These are phyloP conservation scores for Erysimum cheiranthoides DNA, from an alignment of 345 rosid species.

Conservation along the genomic window DNA sequence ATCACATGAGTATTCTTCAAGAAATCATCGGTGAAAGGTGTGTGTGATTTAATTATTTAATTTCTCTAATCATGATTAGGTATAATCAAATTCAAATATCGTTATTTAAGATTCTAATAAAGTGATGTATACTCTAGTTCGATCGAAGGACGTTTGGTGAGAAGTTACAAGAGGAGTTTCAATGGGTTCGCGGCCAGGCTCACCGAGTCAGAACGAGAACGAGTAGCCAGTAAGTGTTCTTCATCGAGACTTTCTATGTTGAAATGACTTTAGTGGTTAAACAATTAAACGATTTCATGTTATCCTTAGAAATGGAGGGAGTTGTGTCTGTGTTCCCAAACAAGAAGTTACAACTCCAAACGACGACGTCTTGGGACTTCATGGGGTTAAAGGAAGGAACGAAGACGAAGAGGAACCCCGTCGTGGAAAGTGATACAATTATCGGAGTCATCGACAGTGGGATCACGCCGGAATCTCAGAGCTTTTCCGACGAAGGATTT, in stretches of 20 bases:
- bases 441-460: conserved; percentile 54
- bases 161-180: conserved; percentile 67
- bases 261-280: neutral
- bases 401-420: neutral
- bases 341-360: conserved; percentile 44
- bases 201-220: conserved; percentile 50
- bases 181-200: conserved; percentile 65
- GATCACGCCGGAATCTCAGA: conserved; percentile 56
- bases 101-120: neutral
- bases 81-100: neutral
- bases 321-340: conserved; percentile 61
- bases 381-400: conserved; percentile 48
- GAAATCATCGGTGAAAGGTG: conserved; percentile 40
- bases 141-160: conserved; percentile 44
- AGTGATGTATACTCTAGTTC: conserved; percentile 30
- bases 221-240: conserved; percentile 52
- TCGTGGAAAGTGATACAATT: conserved; percentile 43
- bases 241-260: neutral
- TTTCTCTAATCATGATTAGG: neutral
- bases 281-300: neutral
- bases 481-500: conserved; percentile 56
- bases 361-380: conserved; percentile 69
- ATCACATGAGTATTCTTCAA: conserved; percentile 51
- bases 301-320: conserved; percentile 42
- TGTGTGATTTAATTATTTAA: neutral